Percentiles rank a stretch among this genome's conserved stretches.
phyloP scores from a whole-genome alignment of 164 flowering plant species.

The Chimonanthus praecox region DNA sequence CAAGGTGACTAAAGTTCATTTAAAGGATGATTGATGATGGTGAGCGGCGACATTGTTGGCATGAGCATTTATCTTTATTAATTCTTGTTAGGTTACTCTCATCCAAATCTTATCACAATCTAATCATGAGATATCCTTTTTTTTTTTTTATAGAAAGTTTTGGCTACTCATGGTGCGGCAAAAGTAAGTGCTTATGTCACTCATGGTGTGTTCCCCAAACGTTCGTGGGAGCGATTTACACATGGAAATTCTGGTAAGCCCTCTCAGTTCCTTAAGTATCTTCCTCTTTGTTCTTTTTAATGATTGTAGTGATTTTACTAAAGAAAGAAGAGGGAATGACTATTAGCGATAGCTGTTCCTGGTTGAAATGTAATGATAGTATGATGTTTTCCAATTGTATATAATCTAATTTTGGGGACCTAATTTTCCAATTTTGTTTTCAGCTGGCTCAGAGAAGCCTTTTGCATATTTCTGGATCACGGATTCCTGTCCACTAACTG shows the following conservation, averaged over 20 bases:
- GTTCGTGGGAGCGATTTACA: conserved; percentile 73
- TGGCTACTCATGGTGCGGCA: conserved; percentile 89
- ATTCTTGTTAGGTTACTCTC: not conserved
- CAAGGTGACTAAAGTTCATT: too few relatives aligned
- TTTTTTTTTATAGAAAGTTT: conserved; percentile 68
- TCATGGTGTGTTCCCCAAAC: conserved; percentile 89
- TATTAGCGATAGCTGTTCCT: too few relatives aligned
- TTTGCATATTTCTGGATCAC: conserved; percentile 94
- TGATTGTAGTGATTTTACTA: not conserved
- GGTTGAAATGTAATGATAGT: not conserved
- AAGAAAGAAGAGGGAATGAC: too few relatives aligned
- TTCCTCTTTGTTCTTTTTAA: not conserved
- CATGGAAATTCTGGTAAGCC: conserved; percentile 52
- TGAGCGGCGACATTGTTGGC: too few relatives aligned
- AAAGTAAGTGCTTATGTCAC: conserved; percentile 96
- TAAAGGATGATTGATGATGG: too few relatives aligned
- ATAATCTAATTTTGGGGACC: not conserved
- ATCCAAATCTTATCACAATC: not conserved
- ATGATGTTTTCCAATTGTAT: not conserved
- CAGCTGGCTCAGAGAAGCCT: conserved; percentile 40
- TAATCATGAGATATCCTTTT: not conserved
- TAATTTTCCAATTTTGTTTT: conserved; percentile 6
- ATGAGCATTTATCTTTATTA: too few relatives aligned
- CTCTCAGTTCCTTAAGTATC: not conserved
- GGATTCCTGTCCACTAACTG: conserved; percentile 92